Evolutionary conservation across 345 rosid genomes (phyloP).

Genomic region (Hibiscus syriacus): DNA sequence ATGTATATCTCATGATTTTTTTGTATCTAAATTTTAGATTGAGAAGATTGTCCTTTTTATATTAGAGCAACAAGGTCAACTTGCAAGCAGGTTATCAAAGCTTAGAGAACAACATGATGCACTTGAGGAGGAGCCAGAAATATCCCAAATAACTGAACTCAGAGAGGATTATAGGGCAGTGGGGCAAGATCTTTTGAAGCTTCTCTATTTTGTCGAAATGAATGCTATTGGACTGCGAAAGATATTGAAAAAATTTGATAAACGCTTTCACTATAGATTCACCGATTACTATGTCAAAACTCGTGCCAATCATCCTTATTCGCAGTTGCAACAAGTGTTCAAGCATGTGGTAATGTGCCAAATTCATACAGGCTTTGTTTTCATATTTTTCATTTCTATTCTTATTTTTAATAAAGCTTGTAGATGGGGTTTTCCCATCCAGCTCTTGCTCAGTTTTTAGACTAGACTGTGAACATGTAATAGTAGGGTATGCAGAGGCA

Average conservation of each 20-base stretch:
- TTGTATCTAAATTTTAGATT: constrained; percentile 45
- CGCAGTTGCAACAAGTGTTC: constrained; percentile 96
- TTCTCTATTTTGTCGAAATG: constrained; percentile 77
- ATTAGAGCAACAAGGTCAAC: constrained; percentile 92
- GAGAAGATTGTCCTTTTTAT: constrained; percentile 91
- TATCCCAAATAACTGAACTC: constrained; percentile 50
- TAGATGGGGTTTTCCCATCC: background rate
- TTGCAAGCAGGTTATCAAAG: constrained; percentile 59
- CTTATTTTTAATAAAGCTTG: background rate
- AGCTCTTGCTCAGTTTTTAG: background rate
- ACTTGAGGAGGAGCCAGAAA: constrained; percentile 58
- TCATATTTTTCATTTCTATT: constrained; percentile 12
- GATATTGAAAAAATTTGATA: constrained; percentile 94
- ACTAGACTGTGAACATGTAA: background rate
- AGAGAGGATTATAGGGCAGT: constrained; percentile 75
- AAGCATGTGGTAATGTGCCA: constrained; percentile 84
- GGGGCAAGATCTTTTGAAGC: constrained; percentile 74
- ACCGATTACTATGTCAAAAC: constrained; percentile 89
- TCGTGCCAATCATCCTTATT: constrained; percentile 97
- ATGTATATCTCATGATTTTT: background rate
- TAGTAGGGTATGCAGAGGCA: background rate
- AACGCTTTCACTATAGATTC: constrained; percentile 89
- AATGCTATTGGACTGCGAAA: constrained; percentile 91
- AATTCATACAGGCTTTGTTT: constrained; percentile 8
- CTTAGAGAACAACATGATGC: constrained; percentile 66